Conservation (phyloP, 148 eudicot genomes). For the Selenicereus undatus region DNA sequence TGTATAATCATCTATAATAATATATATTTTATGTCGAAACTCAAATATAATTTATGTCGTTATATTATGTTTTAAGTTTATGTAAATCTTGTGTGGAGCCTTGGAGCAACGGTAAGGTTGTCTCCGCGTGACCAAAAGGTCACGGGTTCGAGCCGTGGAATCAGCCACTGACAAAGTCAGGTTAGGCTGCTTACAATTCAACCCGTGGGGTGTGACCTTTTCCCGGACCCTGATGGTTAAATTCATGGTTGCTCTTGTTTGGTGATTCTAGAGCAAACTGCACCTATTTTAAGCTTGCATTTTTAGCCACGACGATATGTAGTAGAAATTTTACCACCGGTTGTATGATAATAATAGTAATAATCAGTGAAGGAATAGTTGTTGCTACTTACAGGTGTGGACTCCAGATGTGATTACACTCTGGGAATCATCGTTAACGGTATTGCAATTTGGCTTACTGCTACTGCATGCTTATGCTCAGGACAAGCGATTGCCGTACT, state of each 20-base stretch:
- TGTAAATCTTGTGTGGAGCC: no score
- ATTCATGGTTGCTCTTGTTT: background rate
- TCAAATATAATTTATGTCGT: no score
- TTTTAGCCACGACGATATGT: background rate
- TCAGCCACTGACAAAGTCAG: no score
- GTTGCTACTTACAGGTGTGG: constrained; percentile 63
- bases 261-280: background rate
- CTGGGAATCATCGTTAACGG: constrained; percentile 76
- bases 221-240: background rate
- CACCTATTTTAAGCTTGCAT: background rate
- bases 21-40: no score
- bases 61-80: no score
- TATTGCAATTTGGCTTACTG: constrained; percentile 72
- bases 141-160: no score
- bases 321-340: background rate
- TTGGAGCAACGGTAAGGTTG: no score
- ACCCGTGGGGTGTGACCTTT: background rate
- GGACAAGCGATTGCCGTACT: constrained; percentile 85
- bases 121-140: no score
- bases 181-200: background rate
- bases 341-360: background rate
- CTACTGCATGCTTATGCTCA: constrained; percentile 87
- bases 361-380: background rate
- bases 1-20: no score
- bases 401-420: constrained; percentile 77